A percentile compares a stretch with the other conserved stretches of the same genome.
phyloP scores from a whole-genome alignment of 805 yeast species.

The Saccharomycopsis sp. region DNA sequence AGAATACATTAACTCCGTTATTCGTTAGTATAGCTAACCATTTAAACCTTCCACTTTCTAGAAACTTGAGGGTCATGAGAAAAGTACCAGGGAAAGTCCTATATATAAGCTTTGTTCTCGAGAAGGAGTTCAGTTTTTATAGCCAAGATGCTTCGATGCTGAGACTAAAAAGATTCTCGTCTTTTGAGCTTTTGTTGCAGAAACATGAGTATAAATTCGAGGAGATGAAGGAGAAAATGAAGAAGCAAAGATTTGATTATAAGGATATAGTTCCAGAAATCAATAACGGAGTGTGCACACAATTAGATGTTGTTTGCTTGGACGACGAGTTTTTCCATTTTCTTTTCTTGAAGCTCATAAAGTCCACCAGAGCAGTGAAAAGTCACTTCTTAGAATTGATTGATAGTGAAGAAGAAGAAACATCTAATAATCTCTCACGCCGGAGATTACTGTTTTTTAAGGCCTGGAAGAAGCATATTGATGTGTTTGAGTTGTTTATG shows the following conservation, averaged over 20 bases:
- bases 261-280: background rate
- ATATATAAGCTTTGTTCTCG: background rate
- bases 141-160: background rate
- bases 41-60: background rate
- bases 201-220: background rate
- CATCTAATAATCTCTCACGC: background rate
- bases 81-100: background rate
- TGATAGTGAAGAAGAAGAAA: too few species aligned
- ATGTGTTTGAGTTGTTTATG: slow-evolving; percentile 4
- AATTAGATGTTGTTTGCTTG: background rate
- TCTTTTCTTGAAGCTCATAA: background rate
- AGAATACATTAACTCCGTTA: background rate
- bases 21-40: background rate
- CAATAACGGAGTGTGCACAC: background rate
- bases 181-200: background rate
- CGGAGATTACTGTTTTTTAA: slow-evolving; percentile 1
- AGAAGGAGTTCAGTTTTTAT: background rate
- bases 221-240: background rate
- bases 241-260: background rate
- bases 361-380: background rate
- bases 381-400: background rate
- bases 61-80: background rate
- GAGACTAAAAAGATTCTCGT: background rate
- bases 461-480: slow-evolving; percentile 3
- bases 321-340: background rate